Conservation (phyloP, 768 basidiomycete species). For the Tubosaeta sp. region DNA sequence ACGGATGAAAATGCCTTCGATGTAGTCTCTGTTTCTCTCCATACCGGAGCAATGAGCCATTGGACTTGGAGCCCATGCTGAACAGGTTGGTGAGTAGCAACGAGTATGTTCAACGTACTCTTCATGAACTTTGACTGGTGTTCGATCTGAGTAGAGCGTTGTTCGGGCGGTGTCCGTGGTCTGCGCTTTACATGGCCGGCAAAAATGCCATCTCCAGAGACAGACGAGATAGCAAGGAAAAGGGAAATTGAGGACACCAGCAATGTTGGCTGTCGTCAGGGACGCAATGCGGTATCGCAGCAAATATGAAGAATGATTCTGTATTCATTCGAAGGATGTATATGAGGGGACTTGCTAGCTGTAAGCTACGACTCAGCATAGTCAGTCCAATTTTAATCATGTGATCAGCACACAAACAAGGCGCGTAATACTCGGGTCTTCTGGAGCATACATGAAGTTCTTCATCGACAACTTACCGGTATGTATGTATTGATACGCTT, state of each 20-base stretch:
- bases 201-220: slow-evolving; percentile 8
- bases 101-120: slow-evolving; percentile 16
- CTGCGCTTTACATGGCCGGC: slow-evolving; percentile 16
- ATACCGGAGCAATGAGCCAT: slow-evolving; percentile 27
- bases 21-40: slow-evolving; percentile 31
- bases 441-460: slow-evolving; percentile 60
- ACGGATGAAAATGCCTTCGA: slow-evolving; percentile 31
- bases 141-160: slow-evolving; percentile 39
- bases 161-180: slow-evolving; percentile 30
- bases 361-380: no score
- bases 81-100: neutral
- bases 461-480: slow-evolving; percentile 78
- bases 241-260: slow-evolving; percentile 5
- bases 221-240: slow-evolving; percentile 1
- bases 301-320: neutral
- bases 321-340: no score
- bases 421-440: neutral
- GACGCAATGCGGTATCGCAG: neutral
- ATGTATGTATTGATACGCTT: slow-evolving; percentile 20
- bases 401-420: slow-evolving; percentile 4
- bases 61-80: slow-evolving; percentile 29
- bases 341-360: no score
- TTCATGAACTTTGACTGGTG: slow-evolving; percentile 24
- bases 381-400: slow-evolving; percentile 5
- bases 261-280: slow-evolving; percentile 1